phyloP scores from a whole-genome alignment of 169 alveolate genomes.

The Cryptosporidium viatorum region DNA sequence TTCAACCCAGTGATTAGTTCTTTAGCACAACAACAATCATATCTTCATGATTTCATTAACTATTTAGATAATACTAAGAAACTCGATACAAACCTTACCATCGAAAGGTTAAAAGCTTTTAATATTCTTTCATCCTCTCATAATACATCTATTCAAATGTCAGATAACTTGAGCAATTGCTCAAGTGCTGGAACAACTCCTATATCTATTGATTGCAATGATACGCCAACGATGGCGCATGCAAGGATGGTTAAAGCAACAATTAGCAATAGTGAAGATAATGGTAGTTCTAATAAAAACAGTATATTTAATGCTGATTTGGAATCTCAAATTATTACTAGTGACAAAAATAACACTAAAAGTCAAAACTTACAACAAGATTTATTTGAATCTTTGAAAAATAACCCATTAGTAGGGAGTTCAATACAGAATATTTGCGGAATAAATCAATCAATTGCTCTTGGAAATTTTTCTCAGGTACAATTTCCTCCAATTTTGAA shows the following conservation, averaged over 20 bases:
- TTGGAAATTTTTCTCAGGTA: constrained; percentile 23
- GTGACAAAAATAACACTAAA: not conserved
- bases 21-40: constrained; percentile 32
- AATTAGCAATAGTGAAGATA: constrained; percentile 19
- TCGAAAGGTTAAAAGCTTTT: constrained; percentile 11
- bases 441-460: constrained; percentile 3
- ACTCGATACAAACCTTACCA: not conserved
- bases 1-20: constrained; percentile 11
- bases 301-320: not conserved
- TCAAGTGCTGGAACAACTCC: constrained; percentile 67
- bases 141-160: constrained; percentile 20
- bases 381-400: constrained; percentile 22
- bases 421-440: constrained; percentile 30
- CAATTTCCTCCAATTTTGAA: constrained; percentile 35
- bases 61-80: constrained; percentile 45
- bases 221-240: constrained; percentile 18
- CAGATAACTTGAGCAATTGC: constrained; percentile 41
- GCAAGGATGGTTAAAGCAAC: constrained; percentile 32
- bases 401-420: not conserved
- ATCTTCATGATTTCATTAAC: constrained; percentile 44
- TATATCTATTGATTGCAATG: constrained; percentile 51
- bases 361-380: constrained; percentile 10
- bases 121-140: not conserved
- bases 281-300: not conserved
- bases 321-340: not conserved